Conservation (phyloP, 495 filamentous ascomycete genomes). For the Penicillium taxi region DNA sequence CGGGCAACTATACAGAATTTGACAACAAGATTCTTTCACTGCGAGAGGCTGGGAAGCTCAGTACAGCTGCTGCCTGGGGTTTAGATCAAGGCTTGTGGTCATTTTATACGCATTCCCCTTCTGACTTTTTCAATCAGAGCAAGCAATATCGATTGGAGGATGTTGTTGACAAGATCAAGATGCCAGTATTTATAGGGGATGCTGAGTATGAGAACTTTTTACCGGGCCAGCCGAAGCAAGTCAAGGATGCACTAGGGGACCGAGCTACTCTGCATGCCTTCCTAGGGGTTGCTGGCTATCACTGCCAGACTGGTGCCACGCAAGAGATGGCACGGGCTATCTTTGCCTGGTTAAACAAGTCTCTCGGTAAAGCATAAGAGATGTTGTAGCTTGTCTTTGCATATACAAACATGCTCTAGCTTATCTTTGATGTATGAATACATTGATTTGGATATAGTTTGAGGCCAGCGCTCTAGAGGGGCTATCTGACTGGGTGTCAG, state of each 20-base stretch:
- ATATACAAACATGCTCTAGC: no score
- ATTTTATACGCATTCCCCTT: slow-evolving; percentile 27
- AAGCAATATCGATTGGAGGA: slow-evolving; percentile 20
- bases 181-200: slow-evolving; percentile 29
- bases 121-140: slow-evolving; percentile 16
- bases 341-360: not conserved
- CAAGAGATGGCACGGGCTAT: not conserved
- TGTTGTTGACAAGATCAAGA: slow-evolving; percentile 18
- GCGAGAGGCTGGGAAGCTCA: not conserved
- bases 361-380: not conserved
- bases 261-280: slow-evolving; percentile 21
- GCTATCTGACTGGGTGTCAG: no score
- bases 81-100: slow-evolving; percentile 34
- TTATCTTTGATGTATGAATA: no score
- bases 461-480: no score
- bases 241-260: slow-evolving; percentile 25
- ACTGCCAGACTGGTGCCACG: slow-evolving; percentile 17
- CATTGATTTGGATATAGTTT: no score
- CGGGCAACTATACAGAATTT: not conserved
- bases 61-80: slow-evolving; percentile 19
- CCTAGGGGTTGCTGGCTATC: slow-evolving; percentile 19
- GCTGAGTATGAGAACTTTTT: slow-evolving; percentile 30
- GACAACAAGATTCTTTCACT: not conserved
- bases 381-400: no score
- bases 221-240: slow-evolving; percentile 21